Percentiles rank a stretch among this genome's conserved stretches.
These are phyloP conservation scores for Hsuehochloa calcarea DNA, from an alignment of 176 grass and related monocot genomes.

Conservation along the genomic window DNA sequence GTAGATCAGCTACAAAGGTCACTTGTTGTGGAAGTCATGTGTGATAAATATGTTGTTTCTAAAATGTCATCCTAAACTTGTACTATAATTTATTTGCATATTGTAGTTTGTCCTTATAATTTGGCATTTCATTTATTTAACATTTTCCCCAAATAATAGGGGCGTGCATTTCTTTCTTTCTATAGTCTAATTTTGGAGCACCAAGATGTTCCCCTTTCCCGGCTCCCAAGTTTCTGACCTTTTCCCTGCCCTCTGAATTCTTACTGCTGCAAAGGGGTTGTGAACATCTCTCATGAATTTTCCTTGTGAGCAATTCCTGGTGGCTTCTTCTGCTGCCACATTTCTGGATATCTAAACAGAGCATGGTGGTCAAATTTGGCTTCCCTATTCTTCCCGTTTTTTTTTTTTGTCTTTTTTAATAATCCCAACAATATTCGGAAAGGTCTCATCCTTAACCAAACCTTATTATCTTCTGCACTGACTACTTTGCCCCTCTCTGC, in stretches of 20 bases:
- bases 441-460: slow-evolving; percentile 35
- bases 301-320: not conserved
- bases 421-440: slow-evolving; percentile 29
- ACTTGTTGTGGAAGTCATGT: not conserved
- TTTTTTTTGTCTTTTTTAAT: slow-evolving; percentile 9
- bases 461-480: slow-evolving; percentile 31
- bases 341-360: slow-evolving; percentile 32
- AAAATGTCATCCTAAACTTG: not conserved
- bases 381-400: slow-evolving; percentile 1
- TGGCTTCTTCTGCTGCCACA: slow-evolving; percentile 11
- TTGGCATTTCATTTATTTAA: not conserved
- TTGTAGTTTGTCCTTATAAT: not conserved
- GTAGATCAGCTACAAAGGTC: not conserved
- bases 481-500: slow-evolving; percentile 38
- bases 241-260: slow-evolving; percentile 2
- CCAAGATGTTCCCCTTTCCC: slow-evolving; percentile 8
- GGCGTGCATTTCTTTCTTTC: not conserved
- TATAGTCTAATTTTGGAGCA: not conserved
- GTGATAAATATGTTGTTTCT: not conserved
- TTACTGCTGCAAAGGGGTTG: not conserved
- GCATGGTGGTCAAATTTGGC: slow-evolving; percentile 22
- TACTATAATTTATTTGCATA: not conserved
- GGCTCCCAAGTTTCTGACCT: not conserved
- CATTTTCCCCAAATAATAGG: not conserved
- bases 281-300: slow-evolving; percentile 13